These are phyloP conservation scores for Rusavskia elegans DNA, from an alignment of 495 filamentous ascomycete genomes.

Conservation along the genomic window DNA sequence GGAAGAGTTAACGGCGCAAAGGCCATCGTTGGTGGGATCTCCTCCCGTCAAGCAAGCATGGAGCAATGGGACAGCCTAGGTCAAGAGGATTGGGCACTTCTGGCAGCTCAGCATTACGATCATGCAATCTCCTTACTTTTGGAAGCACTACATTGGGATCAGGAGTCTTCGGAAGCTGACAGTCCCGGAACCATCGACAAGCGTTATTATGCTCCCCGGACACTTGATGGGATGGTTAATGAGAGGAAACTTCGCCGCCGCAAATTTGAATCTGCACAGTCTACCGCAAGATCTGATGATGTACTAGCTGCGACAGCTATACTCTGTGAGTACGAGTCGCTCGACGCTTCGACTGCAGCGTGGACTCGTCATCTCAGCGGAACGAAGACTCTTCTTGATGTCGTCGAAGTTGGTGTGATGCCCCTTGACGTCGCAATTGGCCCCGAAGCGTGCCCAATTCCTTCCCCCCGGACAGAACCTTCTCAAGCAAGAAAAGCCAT, in stretches of 20 bases:
- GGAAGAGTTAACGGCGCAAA: slow-evolving; percentile 35
- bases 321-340: slow-evolving; percentile 47
- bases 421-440: slow-evolving; percentile 28
- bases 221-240: background rate
- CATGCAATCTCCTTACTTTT: slow-evolving; percentile 44
- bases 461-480: slow-evolving; percentile 16
- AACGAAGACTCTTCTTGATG: slow-evolving; percentile 44
- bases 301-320: slow-evolving; percentile 46
- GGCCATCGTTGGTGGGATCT: slow-evolving; percentile 31
- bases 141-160: slow-evolving; percentile 36
- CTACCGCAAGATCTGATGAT: slow-evolving; percentile 38
- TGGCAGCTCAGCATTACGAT: slow-evolving; percentile 41
- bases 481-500: slow-evolving; percentile 41
- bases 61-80: slow-evolving; percentile 30
- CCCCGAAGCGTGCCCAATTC: slow-evolving; percentile 10
- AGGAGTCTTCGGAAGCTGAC: slow-evolving; percentile 14
- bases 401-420: slow-evolving; percentile 49
- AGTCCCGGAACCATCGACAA: background rate
- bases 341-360: slow-evolving; percentile 41
- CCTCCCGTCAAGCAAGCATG: slow-evolving; percentile 33
- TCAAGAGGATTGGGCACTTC: background rate
- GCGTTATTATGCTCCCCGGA: background rate
- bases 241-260: background rate
- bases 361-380: slow-evolving; percentile 51
- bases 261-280: slow-evolving; percentile 4